Percentiles rank a stretch among this genome's conserved stretches.
Evolutionary conservation across 345 rosid genomes (phyloP).

Genomic region (Hevea brasiliensis): DNA sequence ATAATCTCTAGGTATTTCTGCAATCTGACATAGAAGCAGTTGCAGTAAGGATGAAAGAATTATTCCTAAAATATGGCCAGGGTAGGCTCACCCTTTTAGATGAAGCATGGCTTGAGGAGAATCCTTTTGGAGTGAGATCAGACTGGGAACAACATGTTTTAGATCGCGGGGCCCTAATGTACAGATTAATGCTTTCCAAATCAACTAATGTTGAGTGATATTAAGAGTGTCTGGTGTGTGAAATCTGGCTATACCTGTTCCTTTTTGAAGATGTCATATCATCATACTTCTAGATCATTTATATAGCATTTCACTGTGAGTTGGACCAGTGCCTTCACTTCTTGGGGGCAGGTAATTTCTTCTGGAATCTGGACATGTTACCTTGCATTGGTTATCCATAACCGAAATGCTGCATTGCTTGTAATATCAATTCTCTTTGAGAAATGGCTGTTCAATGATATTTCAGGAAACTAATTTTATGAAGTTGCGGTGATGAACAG

Average conservation of each 20-base stretch:
- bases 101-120: slow-evolving; percentile 51
- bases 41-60: slow-evolving; percentile 50
- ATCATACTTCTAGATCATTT: background rate
- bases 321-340: background rate
- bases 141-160: slow-evolving; percentile 72
- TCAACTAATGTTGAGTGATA: slow-evolving; percentile 6
- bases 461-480: background rate
- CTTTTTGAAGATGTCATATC: background rate
- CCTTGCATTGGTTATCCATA: background rate
- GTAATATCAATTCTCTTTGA: no score
- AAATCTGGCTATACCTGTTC: background rate
- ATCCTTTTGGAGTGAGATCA: slow-evolving; percentile 60
- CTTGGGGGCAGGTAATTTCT: slow-evolving; percentile 10
- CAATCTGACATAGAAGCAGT: slow-evolving; percentile 67
- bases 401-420: background rate
- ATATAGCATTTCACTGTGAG: background rate
- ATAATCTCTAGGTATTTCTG: slow-evolving; percentile 50
- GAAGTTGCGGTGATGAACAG: background rate
- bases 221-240: background rate
- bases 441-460: no score
- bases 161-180: slow-evolving; percentile 56
- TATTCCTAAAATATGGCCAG: slow-evolving; percentile 49
- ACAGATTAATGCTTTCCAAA: slow-evolving; percentile 54
- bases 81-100: slow-evolving; percentile 41
- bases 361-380: background rate